Conservation (phyloP, 2,329 filamentous ascomycete genomes). For the Pestalotiopsis sp. region DNA sequence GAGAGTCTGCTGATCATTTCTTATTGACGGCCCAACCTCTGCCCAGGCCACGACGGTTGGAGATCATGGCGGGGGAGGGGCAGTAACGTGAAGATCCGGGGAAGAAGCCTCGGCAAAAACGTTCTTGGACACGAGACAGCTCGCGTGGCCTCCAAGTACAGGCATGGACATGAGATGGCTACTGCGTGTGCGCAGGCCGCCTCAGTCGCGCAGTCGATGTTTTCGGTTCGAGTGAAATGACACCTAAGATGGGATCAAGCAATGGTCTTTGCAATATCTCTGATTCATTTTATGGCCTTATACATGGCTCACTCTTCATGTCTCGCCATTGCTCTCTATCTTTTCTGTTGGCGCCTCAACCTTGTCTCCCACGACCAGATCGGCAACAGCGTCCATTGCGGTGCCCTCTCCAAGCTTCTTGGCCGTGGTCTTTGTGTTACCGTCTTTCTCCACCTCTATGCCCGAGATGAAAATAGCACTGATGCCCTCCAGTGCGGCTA, state of each 20-base stretch:
- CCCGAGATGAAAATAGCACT: slow-evolving; percentile 82
- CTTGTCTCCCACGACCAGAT: slow-evolving; percentile 11
- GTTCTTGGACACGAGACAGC: neutral
- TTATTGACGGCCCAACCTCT: neutral
- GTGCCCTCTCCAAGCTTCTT: neutral
- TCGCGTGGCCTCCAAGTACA: too few species aligned
- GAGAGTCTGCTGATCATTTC: neutral
- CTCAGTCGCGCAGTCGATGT: neutral
- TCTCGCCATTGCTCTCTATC: neutral
- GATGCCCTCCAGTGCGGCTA: slow-evolving; percentile 81
- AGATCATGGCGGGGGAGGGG: slow-evolving; percentile 5
- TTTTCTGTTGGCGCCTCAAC: slow-evolving; percentile 6
- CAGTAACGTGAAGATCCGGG: neutral
- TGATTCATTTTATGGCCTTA: neutral
- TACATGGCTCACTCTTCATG: neutral
- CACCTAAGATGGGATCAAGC: neutral
- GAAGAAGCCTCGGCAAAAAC: slow-evolving; percentile 3
- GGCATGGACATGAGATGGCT: neutral
- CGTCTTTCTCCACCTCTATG: slow-evolving; percentile 59
- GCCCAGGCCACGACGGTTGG: neutral
- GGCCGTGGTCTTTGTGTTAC: neutral
- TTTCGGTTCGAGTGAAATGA: neutral
- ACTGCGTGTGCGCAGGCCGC: neutral
- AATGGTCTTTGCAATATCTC: neutral
- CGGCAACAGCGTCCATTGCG: slow-evolving; percentile 15